Evolutionary conservation across 2,329 filamentous ascomycete genomes (phyloP).

Genomic region (Epichloe sibirici): DNA sequence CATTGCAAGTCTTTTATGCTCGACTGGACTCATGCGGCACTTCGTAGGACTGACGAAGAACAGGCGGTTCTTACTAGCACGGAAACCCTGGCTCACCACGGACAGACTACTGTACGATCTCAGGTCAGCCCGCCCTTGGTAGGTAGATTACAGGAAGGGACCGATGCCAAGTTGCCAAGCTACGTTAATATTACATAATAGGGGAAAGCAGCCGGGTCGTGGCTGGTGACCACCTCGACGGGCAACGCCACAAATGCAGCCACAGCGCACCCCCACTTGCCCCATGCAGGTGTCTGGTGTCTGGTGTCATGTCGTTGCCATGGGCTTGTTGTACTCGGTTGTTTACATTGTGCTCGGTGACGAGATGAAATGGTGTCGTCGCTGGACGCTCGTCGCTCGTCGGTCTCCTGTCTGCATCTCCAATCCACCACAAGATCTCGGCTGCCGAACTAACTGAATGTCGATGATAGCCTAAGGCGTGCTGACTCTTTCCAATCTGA

Average conservation of each 20-base stretch:
- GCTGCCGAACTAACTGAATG: background rate
- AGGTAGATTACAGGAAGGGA: too few species aligned
- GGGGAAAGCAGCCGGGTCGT: background rate
- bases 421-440: background rate
- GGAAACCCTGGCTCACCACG: too few species aligned
- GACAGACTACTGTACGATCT: too few species aligned
- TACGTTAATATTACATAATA: background rate
- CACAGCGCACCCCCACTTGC: slow-evolving; percentile 5
- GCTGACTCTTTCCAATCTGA: background rate
- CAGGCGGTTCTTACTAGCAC: too few species aligned
- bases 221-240: background rate
- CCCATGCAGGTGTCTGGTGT: background rate
- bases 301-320: slow-evolving; percentile 5
- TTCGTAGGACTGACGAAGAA: too few species aligned
- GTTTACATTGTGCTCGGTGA: slow-evolving; percentile 13
- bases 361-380: background rate
- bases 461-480: background rate
- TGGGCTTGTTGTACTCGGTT: slow-evolving; percentile 17
- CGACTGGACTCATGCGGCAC: too few species aligned
- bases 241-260: slow-evolving; percentile 9
- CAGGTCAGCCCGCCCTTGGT: too few species aligned
- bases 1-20: background rate
- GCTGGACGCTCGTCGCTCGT: background rate
- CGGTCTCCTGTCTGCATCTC: background rate
- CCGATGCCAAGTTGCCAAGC: too few species aligned